Evolutionary conservation across 2,329 filamentous ascomycete genomes (phyloP), one percentile per base, ranked within the genome.

Genomic region (Mycosphaerella sp.): DNA sequence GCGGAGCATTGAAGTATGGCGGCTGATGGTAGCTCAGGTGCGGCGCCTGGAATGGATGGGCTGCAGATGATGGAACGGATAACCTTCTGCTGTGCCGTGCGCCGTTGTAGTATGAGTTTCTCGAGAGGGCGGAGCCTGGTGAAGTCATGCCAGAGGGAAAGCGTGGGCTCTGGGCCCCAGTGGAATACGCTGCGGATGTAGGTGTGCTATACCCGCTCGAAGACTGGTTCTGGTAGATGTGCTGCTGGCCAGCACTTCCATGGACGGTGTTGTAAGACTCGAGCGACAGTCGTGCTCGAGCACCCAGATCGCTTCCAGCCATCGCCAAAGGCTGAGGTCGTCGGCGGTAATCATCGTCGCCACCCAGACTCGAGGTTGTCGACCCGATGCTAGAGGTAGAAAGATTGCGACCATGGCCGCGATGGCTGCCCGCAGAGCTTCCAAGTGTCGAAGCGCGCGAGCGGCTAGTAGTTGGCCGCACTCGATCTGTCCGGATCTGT

Each of bases 381-480:
- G 89, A 92, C 26, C 82, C 78, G 63, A 96, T 89, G 69, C 89
- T 95, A 0, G 91, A 95, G 2, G 89, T 83, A 0, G 91, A 96
- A 2, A 95, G 74, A 69, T 95, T 95, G 53, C 83, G 76, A 63
- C 85, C 87, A 69, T 96, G 91, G 1, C 90, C 89, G 55, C 90
- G 80, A 32, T 87, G 85, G 6, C 83, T 80, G 14, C 82, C 61
- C 26, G 57, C 58, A 58, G 85, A 79, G 64, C 86, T 92, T 26
- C 87, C 85, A 17, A 83, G 80, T 1, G 89, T 95, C 10, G 87
- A 85, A 10, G 90, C 84, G 59, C 91, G 80, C 6, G 88, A 85
- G 61, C 91, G 79, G 55, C 80, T 81, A 26, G 81, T 85, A 1
- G 86, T 80, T 47, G 87, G 86, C 51, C 89, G 81, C 34, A 92